A percentile compares a stretch with the other conserved stretches of the same genome.
Evolutionary conservation across 179 eudicot genomes (phyloP).

Genomic region (Corrigiola litoralis): DNA sequence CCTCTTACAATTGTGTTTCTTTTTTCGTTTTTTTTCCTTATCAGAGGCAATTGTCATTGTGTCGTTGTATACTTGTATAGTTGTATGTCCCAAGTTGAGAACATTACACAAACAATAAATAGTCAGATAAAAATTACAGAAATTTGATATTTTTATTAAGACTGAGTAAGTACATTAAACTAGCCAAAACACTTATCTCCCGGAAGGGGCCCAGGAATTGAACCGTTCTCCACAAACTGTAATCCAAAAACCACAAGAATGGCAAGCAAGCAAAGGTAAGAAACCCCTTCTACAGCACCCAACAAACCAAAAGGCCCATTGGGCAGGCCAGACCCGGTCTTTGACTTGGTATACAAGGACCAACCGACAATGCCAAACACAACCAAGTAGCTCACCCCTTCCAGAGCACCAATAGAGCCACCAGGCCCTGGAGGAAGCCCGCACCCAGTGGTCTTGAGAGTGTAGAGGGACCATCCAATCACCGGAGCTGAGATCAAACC

Average conservation of each 20-base stretch:
- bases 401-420: conserved; percentile 87
- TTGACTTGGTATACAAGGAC: conserved; percentile 80
- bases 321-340: conserved; percentile 88
- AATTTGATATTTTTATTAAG: too few species aligned
- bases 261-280: conserved; percentile 69
- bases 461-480: conserved; percentile 80
- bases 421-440: conserved; percentile 98
- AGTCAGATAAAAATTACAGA: too few species aligned
- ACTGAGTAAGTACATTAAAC: too few species aligned
- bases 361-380: conserved; percentile 75
- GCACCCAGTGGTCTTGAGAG: conserved; percentile 80
- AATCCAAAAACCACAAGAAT: conserved; percentile 82
- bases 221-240: conserved; percentile 61
- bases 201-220: conserved; percentile 85
- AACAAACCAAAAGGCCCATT: conserved; percentile 84
- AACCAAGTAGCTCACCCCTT: conserved; percentile 82
- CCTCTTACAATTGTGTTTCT: too few species aligned
- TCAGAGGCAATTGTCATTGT: too few species aligned
- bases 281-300: conserved; percentile 92
- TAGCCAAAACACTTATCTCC: conserved; percentile 82
- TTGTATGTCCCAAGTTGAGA: too few species aligned
- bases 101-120: too few species aligned
- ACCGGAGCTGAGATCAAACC: conserved; percentile 70
- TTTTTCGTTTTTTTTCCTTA: too few species aligned
- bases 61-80: too few species aligned